phyloP scores from a whole-genome alignment of 108 stramenopile species.

The Cyclotella choctawhatcheeana region DNA sequence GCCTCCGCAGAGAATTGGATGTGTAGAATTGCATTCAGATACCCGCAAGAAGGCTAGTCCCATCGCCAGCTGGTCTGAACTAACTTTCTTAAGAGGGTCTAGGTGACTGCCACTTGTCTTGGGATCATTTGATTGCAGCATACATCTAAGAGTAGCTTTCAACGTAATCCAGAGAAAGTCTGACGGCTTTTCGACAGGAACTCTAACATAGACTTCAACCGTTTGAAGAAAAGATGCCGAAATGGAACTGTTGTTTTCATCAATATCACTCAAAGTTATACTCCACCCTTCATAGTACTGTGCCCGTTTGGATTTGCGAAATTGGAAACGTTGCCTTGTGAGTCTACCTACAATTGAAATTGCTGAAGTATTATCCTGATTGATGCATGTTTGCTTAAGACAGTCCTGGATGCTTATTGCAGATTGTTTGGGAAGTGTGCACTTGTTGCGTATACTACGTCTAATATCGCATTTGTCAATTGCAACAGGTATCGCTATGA shows the following conservation, averaged over 20 bases:
- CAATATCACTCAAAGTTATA: slow-evolving; percentile 47
- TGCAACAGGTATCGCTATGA: slow-evolving; percentile 28
- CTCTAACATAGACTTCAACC: slow-evolving; percentile 47
- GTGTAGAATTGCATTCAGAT: slow-evolving; percentile 36
- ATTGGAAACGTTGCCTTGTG: slow-evolving; percentile 46
- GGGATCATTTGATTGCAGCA: neutral
- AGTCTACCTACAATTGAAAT: slow-evolving; percentile 37
- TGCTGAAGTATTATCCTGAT: neutral
- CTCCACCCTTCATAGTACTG: slow-evolving; percentile 50
- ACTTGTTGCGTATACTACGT: neutral
- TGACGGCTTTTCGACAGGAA: slow-evolving; percentile 26
- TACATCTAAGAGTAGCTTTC: slow-evolving; percentile 27
- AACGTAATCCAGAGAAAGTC: neutral
- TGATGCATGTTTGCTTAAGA: slow-evolving; percentile 23
- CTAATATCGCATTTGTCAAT: neutral
- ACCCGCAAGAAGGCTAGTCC: slow-evolving; percentile 65
- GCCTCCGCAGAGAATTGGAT: slow-evolving; percentile 60
- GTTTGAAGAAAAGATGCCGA: slow-evolving; percentile 46
- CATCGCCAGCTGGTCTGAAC: slow-evolving; percentile 54
- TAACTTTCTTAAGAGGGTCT: slow-evolving; percentile 24
- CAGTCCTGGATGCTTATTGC: slow-evolving; percentile 33
- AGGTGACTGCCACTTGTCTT: neutral
- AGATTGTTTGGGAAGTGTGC: neutral
- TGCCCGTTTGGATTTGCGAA: slow-evolving; percentile 31
- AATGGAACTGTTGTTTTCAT: neutral